These are phyloP conservation scores for Dipteronia sinensis DNA, from an alignment of 345 rosid species.

Conservation along the genomic window DNA sequence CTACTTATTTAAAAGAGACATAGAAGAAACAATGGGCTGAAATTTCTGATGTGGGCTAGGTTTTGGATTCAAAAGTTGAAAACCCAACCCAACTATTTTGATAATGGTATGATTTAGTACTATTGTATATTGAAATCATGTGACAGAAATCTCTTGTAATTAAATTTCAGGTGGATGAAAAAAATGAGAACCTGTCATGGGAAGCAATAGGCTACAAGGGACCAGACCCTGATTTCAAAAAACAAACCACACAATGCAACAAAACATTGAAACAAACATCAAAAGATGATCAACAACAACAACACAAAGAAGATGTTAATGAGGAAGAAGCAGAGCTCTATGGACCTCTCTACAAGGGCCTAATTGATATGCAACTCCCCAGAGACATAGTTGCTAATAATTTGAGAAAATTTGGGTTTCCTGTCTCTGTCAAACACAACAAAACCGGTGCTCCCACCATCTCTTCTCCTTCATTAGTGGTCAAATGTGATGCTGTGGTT, in stretches of 20 bases:
- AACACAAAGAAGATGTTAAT: constrained; percentile 8
- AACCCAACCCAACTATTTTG: neutral
- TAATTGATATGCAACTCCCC: constrained; percentile 52
- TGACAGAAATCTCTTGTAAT: neutral
- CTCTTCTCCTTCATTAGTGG: constrained; percentile 41
- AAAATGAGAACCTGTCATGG: constrained; percentile 62
- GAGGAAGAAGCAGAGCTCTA: constrained; percentile 35
- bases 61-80: neutral
- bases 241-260: neutral
- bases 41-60: neutral
- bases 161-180: constrained; percentile 54
- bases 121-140: neutral
- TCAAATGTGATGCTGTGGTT: constrained; percentile 79
- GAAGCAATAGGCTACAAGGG: constrained; percentile 73
- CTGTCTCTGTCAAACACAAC: constrained; percentile 27
- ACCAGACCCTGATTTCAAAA: constrained; percentile 53
- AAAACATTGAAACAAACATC: constrained; percentile 17
- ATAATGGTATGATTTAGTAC: too few relatives aligned
- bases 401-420: constrained; percentile 47
- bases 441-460: constrained; percentile 4
- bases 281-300: neutral
- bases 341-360: constrained; percentile 66
- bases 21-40: neutral
- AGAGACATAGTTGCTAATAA: constrained; percentile 41
- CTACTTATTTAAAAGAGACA: too few relatives aligned